A percentile compares a stretch with the other conserved stretches of the same genome.
Evolutionary conservation across 2,329 filamentous ascomycete species (phyloP).

Genomic region (Chrysoporthe cubensis): DNA sequence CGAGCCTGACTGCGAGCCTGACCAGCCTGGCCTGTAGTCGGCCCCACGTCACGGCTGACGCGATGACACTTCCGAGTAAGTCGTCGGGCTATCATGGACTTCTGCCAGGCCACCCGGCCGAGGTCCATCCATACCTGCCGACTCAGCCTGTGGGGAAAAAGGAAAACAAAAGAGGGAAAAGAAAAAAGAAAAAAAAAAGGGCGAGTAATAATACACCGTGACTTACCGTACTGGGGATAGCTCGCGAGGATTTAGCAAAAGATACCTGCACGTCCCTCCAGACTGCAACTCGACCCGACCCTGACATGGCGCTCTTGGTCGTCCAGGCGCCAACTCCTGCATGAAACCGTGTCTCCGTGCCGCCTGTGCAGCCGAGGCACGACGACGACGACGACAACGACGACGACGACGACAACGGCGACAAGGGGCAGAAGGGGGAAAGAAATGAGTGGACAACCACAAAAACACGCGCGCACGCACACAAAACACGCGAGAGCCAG

Average conservation of each 20-base stretch:
- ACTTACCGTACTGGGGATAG: background rate
- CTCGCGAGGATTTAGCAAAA: no score
- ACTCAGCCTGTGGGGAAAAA: no score
- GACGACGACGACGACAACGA: background rate
- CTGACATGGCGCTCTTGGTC: background rate
- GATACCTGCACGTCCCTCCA: background rate
- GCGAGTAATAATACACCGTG: background rate
- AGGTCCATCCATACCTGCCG: background rate
- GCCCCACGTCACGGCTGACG: conserved; percentile 2
- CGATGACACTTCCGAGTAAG: background rate
- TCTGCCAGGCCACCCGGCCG: background rate
- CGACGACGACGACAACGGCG: background rate
- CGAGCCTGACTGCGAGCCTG: background rate
- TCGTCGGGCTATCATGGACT: background rate
- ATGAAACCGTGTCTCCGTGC: background rate
- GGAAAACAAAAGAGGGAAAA: background rate
- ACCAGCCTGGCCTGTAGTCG: background rate
- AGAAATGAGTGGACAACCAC: background rate
- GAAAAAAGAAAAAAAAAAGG: background rate
- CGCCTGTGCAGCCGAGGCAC: background rate
- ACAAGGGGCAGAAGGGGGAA: background rate
- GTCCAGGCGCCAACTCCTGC: conserved; percentile 1
- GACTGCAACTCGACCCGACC: background rate
- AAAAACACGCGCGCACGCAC: background rate
- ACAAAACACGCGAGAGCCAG: background rate